Evolutionary conservation across 176 grass and related monocot genomes (phyloP), one percentile per base, ranked within the genome.

Genomic region (Rhynchospora tenuis): DNA sequence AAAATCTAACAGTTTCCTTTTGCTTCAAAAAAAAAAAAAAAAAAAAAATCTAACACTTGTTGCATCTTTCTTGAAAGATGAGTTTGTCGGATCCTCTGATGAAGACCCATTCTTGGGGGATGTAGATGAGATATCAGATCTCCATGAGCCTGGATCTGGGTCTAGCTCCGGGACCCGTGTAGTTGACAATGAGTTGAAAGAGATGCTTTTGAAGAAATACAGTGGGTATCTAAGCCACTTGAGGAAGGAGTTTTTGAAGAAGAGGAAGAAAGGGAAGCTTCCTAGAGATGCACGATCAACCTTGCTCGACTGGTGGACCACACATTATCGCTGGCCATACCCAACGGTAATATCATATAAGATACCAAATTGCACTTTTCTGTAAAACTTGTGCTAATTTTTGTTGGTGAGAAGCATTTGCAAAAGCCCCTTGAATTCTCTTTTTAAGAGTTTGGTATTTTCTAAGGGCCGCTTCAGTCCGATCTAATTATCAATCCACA

Each of bases 201-300:
- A 93, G 78, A 96, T 99, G 97, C 85, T 99, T 65, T 93, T 93
- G 24, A 99, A 99, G 88, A 99, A 99, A 86, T 99, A 99, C 83
- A 94, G 97, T 1, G 93, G 97, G 38, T 92, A 93, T n/a, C 89
- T 97, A 56, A 91, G 88, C 38, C 90, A 88, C 29, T 91, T 97
- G 15, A 88, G 92, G 3, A 94, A 91, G 2, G 94, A 97, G 58
- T 97, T 97, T 82, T 70, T 97, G 64, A 97, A 97, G 89, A 97
- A 97, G 84, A 83, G 92, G 48, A 97, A 97, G 88, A 97, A 97
- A 88, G 95, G 95, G 23, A 97, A 97, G 78, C 81, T 97, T 51
- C 95, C 95, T 0, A 94, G 94, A 76, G 92, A 97, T n/a, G 95
- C 95, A 42, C 76, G 95, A 24, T 74, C 73, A 4, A 83, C 80